Conservation (phyloP, 2,329 filamentous ascomycete species). For the Escovopsis sp. region DNA sequence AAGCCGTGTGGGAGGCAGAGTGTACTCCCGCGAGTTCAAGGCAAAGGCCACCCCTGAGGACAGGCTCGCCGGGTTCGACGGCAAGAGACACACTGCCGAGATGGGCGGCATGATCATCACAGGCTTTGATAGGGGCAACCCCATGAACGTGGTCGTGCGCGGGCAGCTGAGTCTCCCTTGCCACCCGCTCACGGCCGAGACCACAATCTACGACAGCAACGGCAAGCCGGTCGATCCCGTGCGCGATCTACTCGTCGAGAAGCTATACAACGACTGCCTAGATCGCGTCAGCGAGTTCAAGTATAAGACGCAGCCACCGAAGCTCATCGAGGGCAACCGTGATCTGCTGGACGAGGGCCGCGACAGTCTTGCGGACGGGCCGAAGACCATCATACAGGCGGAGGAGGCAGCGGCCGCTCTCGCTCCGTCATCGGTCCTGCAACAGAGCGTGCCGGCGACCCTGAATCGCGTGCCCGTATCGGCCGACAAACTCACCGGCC, state of each 20-base stretch:
- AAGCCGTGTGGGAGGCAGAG: conserved; percentile 73
- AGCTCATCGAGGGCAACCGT: conserved; percentile 68
- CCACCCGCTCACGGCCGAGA: conserved; percentile 63
- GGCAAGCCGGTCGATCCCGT: conserved; percentile 63
- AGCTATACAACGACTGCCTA: conserved; percentile 86
- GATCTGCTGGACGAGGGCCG: conserved; percentile 70
- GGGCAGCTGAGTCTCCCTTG: conserved; percentile 81
- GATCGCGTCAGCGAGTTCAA: conserved; percentile 87
- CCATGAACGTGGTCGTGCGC: conserved; percentile 77
- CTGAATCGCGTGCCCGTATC: conserved; percentile 48
- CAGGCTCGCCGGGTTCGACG: conserved; percentile 37
- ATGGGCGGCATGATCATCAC: conserved; percentile 98
- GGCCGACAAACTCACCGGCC: conserved; percentile 55
- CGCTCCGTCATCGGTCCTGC: conserved; percentile 36
- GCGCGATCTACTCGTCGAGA: conserved; percentile 73
- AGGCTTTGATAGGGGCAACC: conserved; percentile 90
- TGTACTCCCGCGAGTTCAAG: conserved; percentile 66
- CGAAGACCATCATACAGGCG: conserved; percentile 52
- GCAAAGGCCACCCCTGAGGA: conserved; percentile 43
- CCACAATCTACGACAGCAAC: conserved; percentile 78
- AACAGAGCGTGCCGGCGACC: conserved; percentile 38
- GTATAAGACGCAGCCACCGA: conserved; percentile 54
- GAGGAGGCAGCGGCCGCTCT: conserved; percentile 55
- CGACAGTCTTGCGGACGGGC: conserved; percentile 57
- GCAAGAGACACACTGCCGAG: conserved; percentile 65